phyloP scores from a whole-genome alignment of 345 rosid genomes.

The Camelina laxa region DNA sequence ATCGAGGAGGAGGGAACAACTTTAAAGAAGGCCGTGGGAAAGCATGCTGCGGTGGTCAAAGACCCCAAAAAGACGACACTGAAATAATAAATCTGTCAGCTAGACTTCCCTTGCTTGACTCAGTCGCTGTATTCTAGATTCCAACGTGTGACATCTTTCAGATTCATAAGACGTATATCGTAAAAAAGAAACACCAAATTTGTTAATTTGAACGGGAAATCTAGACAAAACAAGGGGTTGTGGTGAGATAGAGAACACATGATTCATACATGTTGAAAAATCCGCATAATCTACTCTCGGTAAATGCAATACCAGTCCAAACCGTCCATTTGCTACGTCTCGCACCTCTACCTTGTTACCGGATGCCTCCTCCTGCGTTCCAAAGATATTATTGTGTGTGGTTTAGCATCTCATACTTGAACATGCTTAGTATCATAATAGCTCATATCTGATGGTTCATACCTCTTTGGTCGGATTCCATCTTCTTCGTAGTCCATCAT shows the following conservation, averaged over 20 bases:
- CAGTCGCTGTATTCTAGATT: background rate
- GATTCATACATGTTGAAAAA: background rate
- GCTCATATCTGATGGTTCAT: slow-evolving; percentile 18
- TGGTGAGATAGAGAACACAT: background rate
- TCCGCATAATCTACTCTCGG: background rate
- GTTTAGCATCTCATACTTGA: slow-evolving; percentile 14
- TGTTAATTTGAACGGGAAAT: background rate
- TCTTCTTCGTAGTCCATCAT: slow-evolving; percentile 98
- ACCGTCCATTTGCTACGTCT: slow-evolving; percentile 9
- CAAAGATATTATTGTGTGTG: background rate
- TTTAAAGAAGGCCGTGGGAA: too few relatives aligned
- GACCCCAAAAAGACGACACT: background rate
- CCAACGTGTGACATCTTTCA: background rate
- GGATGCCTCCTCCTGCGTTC: slow-evolving; percentile 45
- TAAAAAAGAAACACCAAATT: background rate
- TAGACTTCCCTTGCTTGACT: background rate
- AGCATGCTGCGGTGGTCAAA: too few relatives aligned
- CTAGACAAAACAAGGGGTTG: background rate
- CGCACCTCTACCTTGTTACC: slow-evolving; percentile 16
- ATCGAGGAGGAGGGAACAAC: too few relatives aligned
- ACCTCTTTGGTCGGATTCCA: slow-evolving; percentile 95
- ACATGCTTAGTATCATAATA: slow-evolving; percentile 7
- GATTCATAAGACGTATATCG: background rate
- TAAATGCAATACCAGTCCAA: slow-evolving; percentile 1
- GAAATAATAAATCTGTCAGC: background rate